Conservation (phyloP, 768 basidiomycete genomes). For the Serendipita sp. region DNA sequence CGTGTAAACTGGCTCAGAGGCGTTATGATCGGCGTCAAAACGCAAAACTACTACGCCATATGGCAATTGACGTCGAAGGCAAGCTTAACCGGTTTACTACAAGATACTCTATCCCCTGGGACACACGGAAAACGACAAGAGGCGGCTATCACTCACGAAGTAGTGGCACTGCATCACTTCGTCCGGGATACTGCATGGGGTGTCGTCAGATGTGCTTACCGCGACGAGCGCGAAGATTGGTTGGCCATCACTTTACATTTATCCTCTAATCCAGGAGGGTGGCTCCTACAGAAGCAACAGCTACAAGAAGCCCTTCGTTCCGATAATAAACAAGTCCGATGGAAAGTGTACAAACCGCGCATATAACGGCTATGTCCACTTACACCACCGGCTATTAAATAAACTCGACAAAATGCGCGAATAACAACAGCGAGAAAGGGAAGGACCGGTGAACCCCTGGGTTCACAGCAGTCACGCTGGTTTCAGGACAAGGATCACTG, state of each 20-base stretch:
- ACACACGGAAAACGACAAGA: not conserved
- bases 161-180: not conserved
- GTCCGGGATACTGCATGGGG: not conserved
- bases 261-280: not conserved
- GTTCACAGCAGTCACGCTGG: not conserved
- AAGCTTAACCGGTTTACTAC: not conserved
- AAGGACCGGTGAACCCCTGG: not conserved
- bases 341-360: not conserved
- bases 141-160: not conserved
- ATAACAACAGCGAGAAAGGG: too few relatives aligned
- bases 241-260: not conserved
- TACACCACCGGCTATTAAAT: too few relatives aligned
- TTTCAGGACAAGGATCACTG: not conserved
- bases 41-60: not conserved
- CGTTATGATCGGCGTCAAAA: not conserved
- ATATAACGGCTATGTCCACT: not conserved
- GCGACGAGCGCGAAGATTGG: not conserved
- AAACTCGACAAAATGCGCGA: too few relatives aligned
- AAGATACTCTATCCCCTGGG: not conserved
- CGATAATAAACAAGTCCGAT: not conserved
- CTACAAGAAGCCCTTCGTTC: not conserved
- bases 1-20: not conserved
- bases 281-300: not conserved
- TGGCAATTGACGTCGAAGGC: not conserved
- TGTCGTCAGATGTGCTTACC: constrained; percentile 1